Evolutionary conservation across 305 asterid genomes (phyloP).

Genomic region (Solanum hybrid): DNA sequence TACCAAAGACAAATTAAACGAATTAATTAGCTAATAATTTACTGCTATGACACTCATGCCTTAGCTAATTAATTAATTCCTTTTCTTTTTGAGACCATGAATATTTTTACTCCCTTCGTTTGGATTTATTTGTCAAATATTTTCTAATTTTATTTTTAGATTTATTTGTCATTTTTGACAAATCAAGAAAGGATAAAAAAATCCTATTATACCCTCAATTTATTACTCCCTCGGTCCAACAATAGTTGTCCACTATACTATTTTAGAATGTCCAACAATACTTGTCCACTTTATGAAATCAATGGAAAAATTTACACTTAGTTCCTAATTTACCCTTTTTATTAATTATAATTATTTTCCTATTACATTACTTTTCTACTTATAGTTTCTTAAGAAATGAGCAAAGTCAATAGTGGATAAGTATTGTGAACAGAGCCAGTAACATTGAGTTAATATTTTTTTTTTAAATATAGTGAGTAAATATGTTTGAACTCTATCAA

Average conservation of each 20-base stretch:
- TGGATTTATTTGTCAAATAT: too few relatives aligned
- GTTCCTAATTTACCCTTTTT: background rate
- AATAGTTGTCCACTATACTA: background rate
- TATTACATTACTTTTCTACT: too few relatives aligned
- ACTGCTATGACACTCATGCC: background rate
- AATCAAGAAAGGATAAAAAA: background rate
- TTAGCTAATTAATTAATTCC: background rate
- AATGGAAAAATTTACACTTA: too few relatives aligned
- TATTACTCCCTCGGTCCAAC: background rate
- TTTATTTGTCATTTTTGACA: too few relatives aligned
- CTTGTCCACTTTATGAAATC: background rate
- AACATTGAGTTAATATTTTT: background rate
- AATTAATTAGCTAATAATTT: background rate
- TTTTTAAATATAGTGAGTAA: too few relatives aligned
- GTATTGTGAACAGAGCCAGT: too few relatives aligned
- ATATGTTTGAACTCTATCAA: too few relatives aligned
- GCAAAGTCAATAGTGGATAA: too few relatives aligned
- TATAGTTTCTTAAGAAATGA: too few relatives aligned
- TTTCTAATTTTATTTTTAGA: too few relatives aligned
- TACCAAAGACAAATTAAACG: background rate
- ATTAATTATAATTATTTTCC: too few relatives aligned
- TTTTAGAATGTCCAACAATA: background rate
- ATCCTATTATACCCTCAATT: background rate
- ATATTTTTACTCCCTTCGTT: background rate
- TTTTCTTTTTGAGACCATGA: background rate